phyloP scores from a whole-genome alignment of 2,329 filamentous ascomycete genomes.

The Trichophyton simii region DNA sequence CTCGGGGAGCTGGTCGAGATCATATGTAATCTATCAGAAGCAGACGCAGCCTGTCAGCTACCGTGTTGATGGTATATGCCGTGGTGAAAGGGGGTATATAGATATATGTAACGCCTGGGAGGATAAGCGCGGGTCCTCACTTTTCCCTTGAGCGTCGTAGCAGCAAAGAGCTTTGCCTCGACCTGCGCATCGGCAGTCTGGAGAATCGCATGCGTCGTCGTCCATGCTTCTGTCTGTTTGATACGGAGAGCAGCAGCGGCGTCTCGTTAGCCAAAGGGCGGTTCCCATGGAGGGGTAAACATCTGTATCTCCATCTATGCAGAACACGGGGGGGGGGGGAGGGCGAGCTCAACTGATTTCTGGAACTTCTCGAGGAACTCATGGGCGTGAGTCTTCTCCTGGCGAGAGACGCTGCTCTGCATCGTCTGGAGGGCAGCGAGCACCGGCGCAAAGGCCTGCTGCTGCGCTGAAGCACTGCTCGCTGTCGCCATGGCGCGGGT shows the following conservation, averaged over 20 bases:
- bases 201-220: slow-evolving; percentile 70
- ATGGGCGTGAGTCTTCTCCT: slow-evolving; percentile 79
- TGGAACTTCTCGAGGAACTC: slow-evolving; percentile 89
- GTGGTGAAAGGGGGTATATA: background rate
- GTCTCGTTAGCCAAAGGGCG: no score
- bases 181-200: slow-evolving; percentile 62
- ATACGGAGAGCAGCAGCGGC: background rate
- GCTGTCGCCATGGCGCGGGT: slow-evolving; percentile 52
- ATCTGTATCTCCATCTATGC: background rate
- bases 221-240: slow-evolving; percentile 74
- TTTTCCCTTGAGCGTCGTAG: slow-evolving; percentile 96
- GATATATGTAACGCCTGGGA: background rate
- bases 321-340: no score
- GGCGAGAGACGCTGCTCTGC: slow-evolving; percentile 66
- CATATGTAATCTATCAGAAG: slow-evolving; percentile 71
- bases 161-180: slow-evolving; percentile 87
- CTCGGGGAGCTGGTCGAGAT: slow-evolving; percentile 75
- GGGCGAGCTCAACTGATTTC: slow-evolving; percentile 59
- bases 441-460: slow-evolving; percentile 69
- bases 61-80: background rate
- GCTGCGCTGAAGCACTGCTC: slow-evolving; percentile 45
- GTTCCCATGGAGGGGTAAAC: slow-evolving; percentile 1
- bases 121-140: slow-evolving; percentile 39
- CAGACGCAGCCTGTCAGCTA: slow-evolving; percentile 6
- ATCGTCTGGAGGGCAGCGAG: slow-evolving; percentile 82